These are phyloP conservation scores for Asterophora parasitica DNA, from an alignment of 768 basidiomycete genomes.

Conservation along the genomic window DNA sequence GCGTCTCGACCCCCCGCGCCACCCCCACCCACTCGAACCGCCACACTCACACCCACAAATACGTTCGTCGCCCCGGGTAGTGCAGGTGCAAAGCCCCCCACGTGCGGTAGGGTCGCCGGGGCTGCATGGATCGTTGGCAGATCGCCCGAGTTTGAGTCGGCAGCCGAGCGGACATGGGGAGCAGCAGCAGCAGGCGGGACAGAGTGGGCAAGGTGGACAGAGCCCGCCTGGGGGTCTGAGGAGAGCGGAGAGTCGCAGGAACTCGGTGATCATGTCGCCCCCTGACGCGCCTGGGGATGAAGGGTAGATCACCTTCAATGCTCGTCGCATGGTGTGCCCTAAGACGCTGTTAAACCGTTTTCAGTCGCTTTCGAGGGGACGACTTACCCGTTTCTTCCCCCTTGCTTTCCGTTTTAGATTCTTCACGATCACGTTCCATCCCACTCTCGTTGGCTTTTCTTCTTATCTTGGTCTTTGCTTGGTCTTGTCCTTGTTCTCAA, in stretches of 20 bases:
- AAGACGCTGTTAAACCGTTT: no score
- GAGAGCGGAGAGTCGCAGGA: slow-evolving; percentile 28
- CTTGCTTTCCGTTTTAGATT: neutral
- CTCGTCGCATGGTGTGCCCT: no score
- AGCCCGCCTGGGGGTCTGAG: slow-evolving; percentile 2
- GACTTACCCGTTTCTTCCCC: neutral
- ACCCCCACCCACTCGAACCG: slow-evolving; percentile 23
- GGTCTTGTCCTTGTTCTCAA: slow-evolving; percentile 12
- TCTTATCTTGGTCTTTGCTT: no score
- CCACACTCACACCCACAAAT: slow-evolving; percentile 20
- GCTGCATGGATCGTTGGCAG: slow-evolving; percentile 17
- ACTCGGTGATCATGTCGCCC: slow-evolving; percentile 33
- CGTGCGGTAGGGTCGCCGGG: slow-evolving; percentile 19
- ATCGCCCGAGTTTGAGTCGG: slow-evolving; percentile 23
- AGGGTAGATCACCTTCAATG: no score
- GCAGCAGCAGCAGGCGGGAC: neutral
- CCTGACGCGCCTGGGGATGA: slow-evolving; percentile 24
- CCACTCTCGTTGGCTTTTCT: no score
- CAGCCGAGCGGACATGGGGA: slow-evolving; percentile 11
- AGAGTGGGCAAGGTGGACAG: slow-evolving; percentile 8
- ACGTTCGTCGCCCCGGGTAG: slow-evolving; percentile 16
- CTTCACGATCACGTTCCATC: no score
- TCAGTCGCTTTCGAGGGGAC: no score
- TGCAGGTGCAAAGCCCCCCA: slow-evolving; percentile 27
- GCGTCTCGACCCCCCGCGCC: slow-evolving; percentile 42